A percentile compares a stretch with the other conserved stretches of the same genome.
Conservation (phyloP, 2,329 filamentous ascomycete genomes). For the Penicillium sp. region DNA sequence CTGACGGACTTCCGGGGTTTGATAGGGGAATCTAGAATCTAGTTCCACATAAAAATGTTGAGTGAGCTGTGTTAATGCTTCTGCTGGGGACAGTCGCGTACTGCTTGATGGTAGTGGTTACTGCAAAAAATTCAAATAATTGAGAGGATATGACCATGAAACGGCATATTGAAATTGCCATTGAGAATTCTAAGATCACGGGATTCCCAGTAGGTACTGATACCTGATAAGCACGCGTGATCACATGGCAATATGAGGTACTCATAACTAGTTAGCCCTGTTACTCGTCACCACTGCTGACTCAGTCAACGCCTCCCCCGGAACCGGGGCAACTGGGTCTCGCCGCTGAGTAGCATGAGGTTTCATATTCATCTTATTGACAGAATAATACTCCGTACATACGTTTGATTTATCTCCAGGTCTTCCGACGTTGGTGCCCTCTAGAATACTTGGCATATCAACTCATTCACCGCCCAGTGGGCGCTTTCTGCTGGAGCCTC, state of each 20-base stretch:
- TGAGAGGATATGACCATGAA: neutral
- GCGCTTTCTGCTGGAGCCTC: slow-evolving; percentile 5
- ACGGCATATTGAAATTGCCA: neutral
- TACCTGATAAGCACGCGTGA: neutral
- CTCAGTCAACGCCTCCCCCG: slow-evolving; percentile 3
- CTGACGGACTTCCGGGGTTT: slow-evolving; percentile 50
- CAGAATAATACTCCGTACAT: neutral
- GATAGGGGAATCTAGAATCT: slow-evolving; percentile 31
- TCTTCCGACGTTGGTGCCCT: neutral
- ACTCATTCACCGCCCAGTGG: slow-evolving; percentile 7
- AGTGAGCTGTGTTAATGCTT: neutral
- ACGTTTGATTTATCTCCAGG: neutral
- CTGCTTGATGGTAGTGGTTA: neutral
- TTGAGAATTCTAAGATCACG: neutral
- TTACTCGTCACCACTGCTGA: neutral
- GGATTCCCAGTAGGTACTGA: neutral
- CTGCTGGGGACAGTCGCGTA: neutral
- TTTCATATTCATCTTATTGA: neutral
- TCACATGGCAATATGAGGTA: neutral
- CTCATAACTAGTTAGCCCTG: too few species aligned
- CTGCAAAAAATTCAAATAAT: neutral
- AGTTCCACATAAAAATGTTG: neutral
- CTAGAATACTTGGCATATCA: neutral
- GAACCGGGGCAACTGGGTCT: neutral
- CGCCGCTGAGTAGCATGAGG: neutral